Conservation (phyloP, 2,329 filamentous ascomycete species). For the Pleurostoma richardsiae region DNA sequence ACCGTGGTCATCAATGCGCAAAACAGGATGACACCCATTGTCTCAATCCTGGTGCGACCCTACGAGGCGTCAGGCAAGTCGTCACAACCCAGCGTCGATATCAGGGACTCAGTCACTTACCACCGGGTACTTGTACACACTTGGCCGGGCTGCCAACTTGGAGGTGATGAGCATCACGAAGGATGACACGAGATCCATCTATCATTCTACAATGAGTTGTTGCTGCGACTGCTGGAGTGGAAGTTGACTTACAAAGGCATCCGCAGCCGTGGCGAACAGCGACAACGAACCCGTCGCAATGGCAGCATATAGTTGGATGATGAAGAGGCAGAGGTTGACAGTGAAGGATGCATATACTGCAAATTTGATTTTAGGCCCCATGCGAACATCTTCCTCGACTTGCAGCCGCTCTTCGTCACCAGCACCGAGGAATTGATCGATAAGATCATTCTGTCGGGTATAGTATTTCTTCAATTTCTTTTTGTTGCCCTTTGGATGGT, state of each 20-base stretch:
- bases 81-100: not conserved
- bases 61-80: constrained; percentile 10
- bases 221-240: not conserved
- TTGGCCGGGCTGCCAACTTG: constrained; percentile 52
- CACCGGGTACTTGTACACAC: constrained; percentile 58
- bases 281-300: constrained; percentile 55
- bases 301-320: constrained; percentile 55
- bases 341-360: constrained; percentile 46
- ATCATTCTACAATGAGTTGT: constrained; percentile 12
- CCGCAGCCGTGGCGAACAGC: constrained; percentile 60
- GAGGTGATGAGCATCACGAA: constrained; percentile 58
- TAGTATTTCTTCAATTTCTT: constrained; percentile 40
- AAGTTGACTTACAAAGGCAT: constrained; percentile 45
- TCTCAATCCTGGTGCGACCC: constrained; percentile 58
- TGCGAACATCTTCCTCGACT: constrained; percentile 43
- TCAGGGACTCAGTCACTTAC: constrained; percentile 21
- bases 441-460: constrained; percentile 40
- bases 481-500: constrained; percentile 39
- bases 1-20: constrained; percentile 63
- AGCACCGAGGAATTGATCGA: constrained; percentile 48
- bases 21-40: constrained; percentile 61
- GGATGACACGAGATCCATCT: constrained; percentile 61
- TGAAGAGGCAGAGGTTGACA: constrained; percentile 48
- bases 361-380: constrained; percentile 46
- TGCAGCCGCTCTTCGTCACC: constrained; percentile 49